phyloP scores from a whole-genome alignment of 2,329 filamentous ascomycete species.

The Curvularia lunata region DNA sequence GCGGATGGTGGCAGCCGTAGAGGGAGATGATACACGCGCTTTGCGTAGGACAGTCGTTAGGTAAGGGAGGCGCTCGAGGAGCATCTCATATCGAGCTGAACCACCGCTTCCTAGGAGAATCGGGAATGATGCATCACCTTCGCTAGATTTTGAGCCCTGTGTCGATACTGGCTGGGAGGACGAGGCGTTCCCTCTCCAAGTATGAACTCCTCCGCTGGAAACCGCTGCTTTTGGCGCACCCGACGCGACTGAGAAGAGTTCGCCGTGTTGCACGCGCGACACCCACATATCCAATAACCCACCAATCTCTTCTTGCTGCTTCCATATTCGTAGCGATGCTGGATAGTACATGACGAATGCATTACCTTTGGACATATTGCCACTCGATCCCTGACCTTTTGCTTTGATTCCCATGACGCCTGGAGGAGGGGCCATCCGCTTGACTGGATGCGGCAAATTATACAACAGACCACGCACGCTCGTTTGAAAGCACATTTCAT shows the following conservation, averaged over 20 bases:
- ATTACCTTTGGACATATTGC: conserved; percentile 55
- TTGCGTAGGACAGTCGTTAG: conserved; percentile 68
- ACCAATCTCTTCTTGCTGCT: conserved; percentile 80
- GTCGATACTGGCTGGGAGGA: conserved; percentile 23
- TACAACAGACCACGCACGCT: conserved; percentile 87
- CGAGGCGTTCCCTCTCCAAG: conserved; percentile 42
- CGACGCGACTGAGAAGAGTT: conserved; percentile 31
- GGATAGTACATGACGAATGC: conserved; percentile 93
- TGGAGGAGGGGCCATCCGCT: conserved; percentile 57
- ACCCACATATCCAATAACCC: conserved; percentile 74
- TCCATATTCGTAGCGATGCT: conserved; percentile 81
- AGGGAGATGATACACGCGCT: conserved; percentile 35
- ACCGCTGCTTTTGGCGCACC: conserved; percentile 35
- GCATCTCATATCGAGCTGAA: conserved; percentile 72
- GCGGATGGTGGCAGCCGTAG: conserved; percentile 49
- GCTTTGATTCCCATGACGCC: conserved; percentile 47
- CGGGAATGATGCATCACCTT: conserved; percentile 24
- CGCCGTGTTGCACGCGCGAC: conserved; percentile 58
- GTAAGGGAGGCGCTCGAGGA: conserved; percentile 88
- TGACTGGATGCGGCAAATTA: conserved; percentile 83
- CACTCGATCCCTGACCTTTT: conserved; percentile 31
- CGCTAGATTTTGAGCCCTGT: conserved; percentile 5
- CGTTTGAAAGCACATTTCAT: conserved; percentile 92
- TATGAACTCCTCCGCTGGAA: conserved; percentile 49
- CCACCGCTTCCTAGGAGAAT: conserved; percentile 64